Evolutionary conservation across 139 green algal genomes (phyloP).

Genomic region (Bryopsis sp.): DNA sequence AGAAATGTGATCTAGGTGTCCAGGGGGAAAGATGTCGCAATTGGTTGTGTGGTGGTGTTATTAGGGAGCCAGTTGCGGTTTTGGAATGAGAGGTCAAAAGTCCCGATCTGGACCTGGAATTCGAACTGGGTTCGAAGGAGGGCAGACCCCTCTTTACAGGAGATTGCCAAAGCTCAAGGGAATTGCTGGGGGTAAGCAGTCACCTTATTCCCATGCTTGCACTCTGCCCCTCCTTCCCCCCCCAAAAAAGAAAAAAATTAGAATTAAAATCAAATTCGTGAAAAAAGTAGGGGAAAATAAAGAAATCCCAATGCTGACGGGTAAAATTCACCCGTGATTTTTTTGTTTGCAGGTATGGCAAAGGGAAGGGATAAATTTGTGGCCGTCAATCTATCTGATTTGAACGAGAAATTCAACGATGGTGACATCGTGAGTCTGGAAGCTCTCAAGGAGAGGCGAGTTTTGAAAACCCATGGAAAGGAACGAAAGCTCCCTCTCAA

Average conservation of each 20-base stretch:
- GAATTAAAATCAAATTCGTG: too few species aligned
- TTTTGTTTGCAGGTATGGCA: conserved; percentile 69
- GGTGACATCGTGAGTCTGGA: conserved; percentile 75
- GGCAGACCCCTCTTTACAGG: conserved; percentile 94
- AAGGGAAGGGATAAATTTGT: conserved; percentile 78
- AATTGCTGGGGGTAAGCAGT: conserved; percentile 83
- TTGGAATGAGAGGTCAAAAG: conserved; percentile 96
- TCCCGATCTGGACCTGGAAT: conserved; percentile 67
- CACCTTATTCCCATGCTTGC: too few species aligned
- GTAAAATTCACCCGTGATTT: not conserved
- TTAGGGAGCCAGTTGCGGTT: conserved; percentile 86
- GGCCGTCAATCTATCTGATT: conserved; percentile 78
- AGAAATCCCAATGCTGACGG: not conserved
- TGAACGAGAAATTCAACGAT: conserved; percentile 63
- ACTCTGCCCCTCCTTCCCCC: too few species aligned
- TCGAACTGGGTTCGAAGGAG: conserved; percentile 92
- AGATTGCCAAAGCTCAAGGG: conserved; percentile 92
- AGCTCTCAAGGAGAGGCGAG: conserved; percentile 59
- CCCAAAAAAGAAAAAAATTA: too few species aligned
- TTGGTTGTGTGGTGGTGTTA: conserved; percentile 10
- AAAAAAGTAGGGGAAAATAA: not conserved
- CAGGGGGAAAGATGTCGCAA: not conserved
- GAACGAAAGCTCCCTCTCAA: conserved; percentile 83
- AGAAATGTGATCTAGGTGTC: not conserved
- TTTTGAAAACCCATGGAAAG: conserved; percentile 70